Evolutionary conservation across 148 eudicot genomes (phyloP).

Genomic region (Polygonum maritimum): DNA sequence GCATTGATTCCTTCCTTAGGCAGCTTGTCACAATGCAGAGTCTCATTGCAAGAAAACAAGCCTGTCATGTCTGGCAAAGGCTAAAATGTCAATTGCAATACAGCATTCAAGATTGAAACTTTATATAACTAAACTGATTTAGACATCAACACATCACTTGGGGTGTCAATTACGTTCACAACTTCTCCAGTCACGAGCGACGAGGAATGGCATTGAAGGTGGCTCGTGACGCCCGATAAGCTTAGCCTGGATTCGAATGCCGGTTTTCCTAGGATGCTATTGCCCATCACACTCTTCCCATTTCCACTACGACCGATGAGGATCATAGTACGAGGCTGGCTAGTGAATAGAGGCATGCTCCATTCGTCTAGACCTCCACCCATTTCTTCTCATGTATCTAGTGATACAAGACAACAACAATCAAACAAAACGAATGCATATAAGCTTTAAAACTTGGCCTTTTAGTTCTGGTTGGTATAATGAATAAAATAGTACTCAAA

Average conservation of each 20-base stretch:
- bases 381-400: conserved; percentile 27
- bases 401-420: background rate
- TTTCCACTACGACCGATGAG: conserved; percentile 73
- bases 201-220: conserved; percentile 53
- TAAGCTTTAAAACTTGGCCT: too few species aligned
- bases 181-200: conserved; percentile 49
- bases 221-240: conserved; percentile 54
- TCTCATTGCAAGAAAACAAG: conserved; percentile 67
- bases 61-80: conserved; percentile 21
- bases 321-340: conserved; percentile 42
- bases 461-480: too few species aligned
- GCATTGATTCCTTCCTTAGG: conserved; percentile 86
- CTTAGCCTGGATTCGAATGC: conserved; percentile 53
- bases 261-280: conserved; percentile 51
- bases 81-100: background rate
- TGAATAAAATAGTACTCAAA: too few species aligned
- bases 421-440: background rate
- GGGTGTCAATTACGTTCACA: conserved; percentile 78
- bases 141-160: conserved; percentile 41
- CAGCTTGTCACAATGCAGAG: conserved; percentile 61
- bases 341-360: conserved; percentile 38
- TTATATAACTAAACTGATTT: too few species aligned
- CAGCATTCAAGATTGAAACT: too few species aligned
- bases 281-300: conserved; percentile 82
- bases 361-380: conserved; percentile 66